Conservation (phyloP, 768 basidiomycete genomes). For the Goffeauzyma gilvescens region DNA sequence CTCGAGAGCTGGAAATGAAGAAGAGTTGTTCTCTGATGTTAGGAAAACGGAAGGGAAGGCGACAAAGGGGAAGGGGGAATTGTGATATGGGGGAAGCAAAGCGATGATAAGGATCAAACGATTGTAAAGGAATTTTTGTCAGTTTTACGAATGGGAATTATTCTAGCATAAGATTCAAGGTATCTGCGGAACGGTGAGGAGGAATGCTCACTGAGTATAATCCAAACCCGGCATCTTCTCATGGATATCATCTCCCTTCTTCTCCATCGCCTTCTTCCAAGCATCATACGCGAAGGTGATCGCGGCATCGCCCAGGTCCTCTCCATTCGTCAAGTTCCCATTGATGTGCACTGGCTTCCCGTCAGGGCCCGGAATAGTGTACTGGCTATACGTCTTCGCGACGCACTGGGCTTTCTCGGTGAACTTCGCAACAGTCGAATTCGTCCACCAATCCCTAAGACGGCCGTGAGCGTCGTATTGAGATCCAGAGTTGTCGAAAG, state of each 20-base stretch:
- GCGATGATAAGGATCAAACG: too few relatives aligned
- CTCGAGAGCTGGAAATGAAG: slow-evolving; percentile 71
- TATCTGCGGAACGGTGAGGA: too few relatives aligned
- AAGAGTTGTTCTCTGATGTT: slow-evolving; percentile 64
- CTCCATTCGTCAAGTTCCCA: slow-evolving; percentile 39
- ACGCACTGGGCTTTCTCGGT: slow-evolving; percentile 67
- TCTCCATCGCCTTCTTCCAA: slow-evolving; percentile 58
- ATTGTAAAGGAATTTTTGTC: too few relatives aligned
- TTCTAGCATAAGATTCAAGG: too few relatives aligned
- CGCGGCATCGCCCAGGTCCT: slow-evolving; percentile 31
- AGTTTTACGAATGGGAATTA: too few relatives aligned
- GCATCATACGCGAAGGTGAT: slow-evolving; percentile 51
- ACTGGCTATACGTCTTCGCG: slow-evolving; percentile 73
- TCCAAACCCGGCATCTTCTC: slow-evolving; percentile 50
- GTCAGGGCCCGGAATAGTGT: slow-evolving; percentile 65
- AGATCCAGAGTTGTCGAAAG: slow-evolving; percentile 46
- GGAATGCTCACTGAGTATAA: slow-evolving; percentile 14
- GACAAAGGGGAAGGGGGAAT: too few relatives aligned
- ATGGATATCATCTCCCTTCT: too few relatives aligned
- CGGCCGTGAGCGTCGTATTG: slow-evolving; percentile 80
- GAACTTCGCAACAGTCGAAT: slow-evolving; percentile 63
- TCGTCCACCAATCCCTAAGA: slow-evolving; percentile 83
- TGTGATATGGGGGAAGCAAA: too few relatives aligned
- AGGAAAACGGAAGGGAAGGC: neutral
- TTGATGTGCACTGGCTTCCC: slow-evolving; percentile 71